phyloP scores from a whole-genome alignment of 192 early-diverging fungal species.

The Oehlia diaphana region DNA sequence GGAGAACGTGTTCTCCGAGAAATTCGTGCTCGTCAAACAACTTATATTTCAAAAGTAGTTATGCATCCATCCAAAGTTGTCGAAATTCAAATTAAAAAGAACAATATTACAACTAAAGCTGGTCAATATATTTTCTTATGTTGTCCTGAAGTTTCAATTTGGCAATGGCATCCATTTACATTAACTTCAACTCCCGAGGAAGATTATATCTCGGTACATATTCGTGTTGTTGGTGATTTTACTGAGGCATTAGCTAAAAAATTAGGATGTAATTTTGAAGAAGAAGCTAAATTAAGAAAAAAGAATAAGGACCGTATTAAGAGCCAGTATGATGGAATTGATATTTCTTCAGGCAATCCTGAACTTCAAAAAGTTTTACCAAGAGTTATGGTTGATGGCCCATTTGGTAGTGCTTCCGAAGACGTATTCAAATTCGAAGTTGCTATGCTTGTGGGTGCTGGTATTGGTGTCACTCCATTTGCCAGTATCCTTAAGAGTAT shows the following conservation, averaged over 20 bases:
- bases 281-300: conserved; percentile 35
- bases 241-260: conserved; percentile 61
- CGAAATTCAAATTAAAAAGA: conserved; percentile 71
- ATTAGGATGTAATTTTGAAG: conserved; percentile 63
- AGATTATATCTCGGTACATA: conserved; percentile 72
- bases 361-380: conserved; percentile 47
- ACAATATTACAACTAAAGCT: conserved; percentile 48
- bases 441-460: conserved; percentile 71
- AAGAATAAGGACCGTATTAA: conserved; percentile 37
- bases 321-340: conserved; percentile 15
- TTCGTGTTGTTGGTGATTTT: conserved; percentile 77
- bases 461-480: conserved; percentile 80
- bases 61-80: conserved; percentile 73
- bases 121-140: conserved; percentile 78
- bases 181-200: conserved; percentile 79
- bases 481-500: conserved; percentile 74
- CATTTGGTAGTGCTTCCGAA: conserved; percentile 69
- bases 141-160: conserved; percentile 66
- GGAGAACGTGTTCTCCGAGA: conserved; percentile 64
- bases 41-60: conserved; percentile 67
- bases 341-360: conserved; percentile 11
- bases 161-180: conserved; percentile 82
- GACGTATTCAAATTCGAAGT: conserved; percentile 76
- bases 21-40: conserved; percentile 55
- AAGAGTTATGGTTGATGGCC: conserved; percentile 67